These are phyloP conservation scores for Penicillium bialowiezense DNA, from an alignment of 495 filamentous ascomycete genomes.

Conservation along the genomic window DNA sequence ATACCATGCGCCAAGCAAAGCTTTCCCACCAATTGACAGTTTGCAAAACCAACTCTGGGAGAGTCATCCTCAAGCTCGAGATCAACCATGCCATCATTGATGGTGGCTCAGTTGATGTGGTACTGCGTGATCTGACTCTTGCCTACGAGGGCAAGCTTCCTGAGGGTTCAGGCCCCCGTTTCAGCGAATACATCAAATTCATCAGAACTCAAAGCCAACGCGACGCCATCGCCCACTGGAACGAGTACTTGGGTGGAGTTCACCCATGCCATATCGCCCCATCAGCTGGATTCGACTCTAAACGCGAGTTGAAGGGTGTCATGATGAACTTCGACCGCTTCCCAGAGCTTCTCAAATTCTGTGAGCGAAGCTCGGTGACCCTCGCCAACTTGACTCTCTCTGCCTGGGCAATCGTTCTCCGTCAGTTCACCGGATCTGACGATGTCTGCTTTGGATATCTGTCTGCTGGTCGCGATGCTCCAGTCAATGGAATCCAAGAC, in stretches of 20 bases:
- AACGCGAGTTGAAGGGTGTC: constrained; percentile 28
- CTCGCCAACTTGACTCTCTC: constrained; percentile 51
- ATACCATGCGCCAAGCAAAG: constrained; percentile 31
- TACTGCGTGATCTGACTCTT: constrained; percentile 39
- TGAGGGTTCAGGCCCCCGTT: constrained; percentile 44
- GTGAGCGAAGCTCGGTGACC: constrained; percentile 45
- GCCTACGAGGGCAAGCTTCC: constrained; percentile 43
- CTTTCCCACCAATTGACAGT: constrained; percentile 50
- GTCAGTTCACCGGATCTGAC: constrained; percentile 47
- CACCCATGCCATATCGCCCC: constrained; percentile 24
- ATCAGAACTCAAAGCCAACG: constrained; percentile 32
- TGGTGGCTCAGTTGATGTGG: constrained; percentile 39
- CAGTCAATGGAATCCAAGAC: constrained; percentile 49
- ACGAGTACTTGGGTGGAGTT: constrained; percentile 27
- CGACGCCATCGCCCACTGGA: constrained; percentile 49
- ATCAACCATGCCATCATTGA: constrained; percentile 57
- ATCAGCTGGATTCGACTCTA: constrained; percentile 2
- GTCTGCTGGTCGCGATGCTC: constrained; percentile 47
- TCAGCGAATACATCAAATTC: constrained; percentile 56
- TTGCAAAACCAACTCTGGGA: constrained; percentile 36
- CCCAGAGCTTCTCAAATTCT: constrained; percentile 43
- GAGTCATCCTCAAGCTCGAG: constrained; percentile 50
- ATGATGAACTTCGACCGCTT: constrained; percentile 37
- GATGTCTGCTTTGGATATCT: constrained; percentile 60
- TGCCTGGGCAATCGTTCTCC: constrained; percentile 56